Evolutionary conservation across 2,329 filamentous ascomycete genomes (phyloP), one percentile per base, ranked within the genome.

Genomic region (Colletotrichum costaricense): DNA sequence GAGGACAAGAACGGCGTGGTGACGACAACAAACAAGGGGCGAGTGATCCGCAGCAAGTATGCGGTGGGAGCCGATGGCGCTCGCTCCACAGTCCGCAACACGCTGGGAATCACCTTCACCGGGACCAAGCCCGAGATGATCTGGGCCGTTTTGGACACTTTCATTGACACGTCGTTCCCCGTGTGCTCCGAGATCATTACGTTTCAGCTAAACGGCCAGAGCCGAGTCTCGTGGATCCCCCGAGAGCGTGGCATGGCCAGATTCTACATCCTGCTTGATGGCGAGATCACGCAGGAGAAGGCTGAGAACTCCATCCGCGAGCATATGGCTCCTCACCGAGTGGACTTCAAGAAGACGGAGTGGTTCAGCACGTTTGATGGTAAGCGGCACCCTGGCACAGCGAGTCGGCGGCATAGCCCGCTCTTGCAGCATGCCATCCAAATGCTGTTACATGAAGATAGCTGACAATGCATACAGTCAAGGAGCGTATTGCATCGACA

Each of bases 21-120:
- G 5, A 67, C 79, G 3, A 75, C 72, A 7, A 84, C 83, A 1
- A 73, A 74, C 5, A 76, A 77, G 0, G 83, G 82, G 1, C 80
- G 79, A 28, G 79, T 46, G 2, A 74, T 86, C 3, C 77, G 75
- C 33, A 81, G 80, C 73, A 79, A 77, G 26, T 90, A 87, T 66
- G 83, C 84, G 4, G 82, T 89, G 3, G 88, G 87, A 1, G 88
- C 88, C 6, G 88, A 90, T 54, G 88, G 88, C 1, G 85, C 87
- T 0, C 84, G 85, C 22, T 89, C 86, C 0, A 82, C 81, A 2
- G 83, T 90, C 3, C 85, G 88, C 7, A 78, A 76, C 3, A 73
- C 79, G 0, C 79, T 86, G 2, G 79, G 80, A 1, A 84, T 86
- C 35, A 77, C 74, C 26, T 87, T 87, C 69, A 80, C 82, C 0